Percentiles rank a stretch among this genome's conserved stretches.
These are phyloP conservation scores for Kappamyces sp. DNA, from an alignment of 192 early-diverging fungal genomes.

Conservation along the genomic window DNA sequence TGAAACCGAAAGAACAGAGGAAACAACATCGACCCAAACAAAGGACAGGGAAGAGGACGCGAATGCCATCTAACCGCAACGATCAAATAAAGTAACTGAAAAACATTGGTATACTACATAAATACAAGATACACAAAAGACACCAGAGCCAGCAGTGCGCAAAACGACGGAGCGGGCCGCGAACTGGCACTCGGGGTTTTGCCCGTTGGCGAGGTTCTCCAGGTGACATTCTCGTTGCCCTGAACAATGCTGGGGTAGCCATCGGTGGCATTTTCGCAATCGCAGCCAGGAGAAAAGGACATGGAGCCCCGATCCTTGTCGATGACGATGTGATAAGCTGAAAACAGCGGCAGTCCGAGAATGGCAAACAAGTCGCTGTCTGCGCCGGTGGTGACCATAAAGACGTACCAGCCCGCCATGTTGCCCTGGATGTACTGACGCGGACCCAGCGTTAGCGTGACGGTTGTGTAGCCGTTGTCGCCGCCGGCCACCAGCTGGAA, in stretches of 20 bases:
- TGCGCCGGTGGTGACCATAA: not conserved
- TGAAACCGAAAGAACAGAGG: too few species aligned
- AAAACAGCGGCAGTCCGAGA: conserved; percentile 14
- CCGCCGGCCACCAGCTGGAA: not conserved
- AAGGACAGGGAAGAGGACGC: too few species aligned
- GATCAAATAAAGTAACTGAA: too few species aligned
- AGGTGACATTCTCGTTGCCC: not conserved
- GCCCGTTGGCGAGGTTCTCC: not conserved
- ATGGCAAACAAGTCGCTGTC: not conserved
- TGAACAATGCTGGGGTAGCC: not conserved
- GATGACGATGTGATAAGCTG: not conserved
- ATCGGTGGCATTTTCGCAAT: not conserved
- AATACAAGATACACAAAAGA: too few species aligned
- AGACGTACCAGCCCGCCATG: conserved; percentile 1
- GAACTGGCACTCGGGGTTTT: not conserved
- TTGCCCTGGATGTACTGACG: conserved; percentile 14
- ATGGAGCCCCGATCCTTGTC: not conserved
- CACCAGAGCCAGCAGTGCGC: too few species aligned
- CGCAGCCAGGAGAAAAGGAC: not conserved
- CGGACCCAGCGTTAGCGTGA: conserved; percentile 6
- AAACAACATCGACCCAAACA: too few species aligned
- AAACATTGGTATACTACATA: too few species aligned
- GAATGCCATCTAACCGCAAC: too few species aligned
- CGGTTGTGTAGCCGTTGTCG: not conserved
- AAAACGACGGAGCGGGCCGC: too few species aligned